These are phyloP conservation scores for Coniophora puteana DNA, from an alignment of 1,284 basidiomycete genomes.

Conservation along the genomic window DNA sequence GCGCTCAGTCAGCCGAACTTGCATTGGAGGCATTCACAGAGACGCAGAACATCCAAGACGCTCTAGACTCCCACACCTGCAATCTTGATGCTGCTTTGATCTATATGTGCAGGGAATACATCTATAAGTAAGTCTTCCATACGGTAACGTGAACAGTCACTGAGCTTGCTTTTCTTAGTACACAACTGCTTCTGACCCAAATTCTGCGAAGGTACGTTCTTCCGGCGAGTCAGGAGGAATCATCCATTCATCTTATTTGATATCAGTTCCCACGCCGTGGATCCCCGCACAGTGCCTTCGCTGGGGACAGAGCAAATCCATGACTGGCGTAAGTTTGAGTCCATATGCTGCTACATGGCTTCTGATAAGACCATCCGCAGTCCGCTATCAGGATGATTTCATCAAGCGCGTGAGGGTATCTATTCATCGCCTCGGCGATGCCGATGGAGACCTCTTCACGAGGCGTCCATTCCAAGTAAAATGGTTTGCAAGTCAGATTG, in stretches of 20 bases:
- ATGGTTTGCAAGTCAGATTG: slow-evolving; percentile 68
- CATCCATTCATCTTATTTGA: slow-evolving; percentile 8
- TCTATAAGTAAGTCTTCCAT: slow-evolving; percentile 61
- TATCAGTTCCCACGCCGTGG: slow-evolving; percentile 43
- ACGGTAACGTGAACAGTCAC: slow-evolving; percentile 12
- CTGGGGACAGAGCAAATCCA: slow-evolving; percentile 67
- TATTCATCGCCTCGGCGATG: slow-evolving; percentile 43
- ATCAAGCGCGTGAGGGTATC: slow-evolving; percentile 50
- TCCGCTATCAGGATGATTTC: slow-evolving; percentile 60
- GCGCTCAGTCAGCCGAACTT: slow-evolving; percentile 53
- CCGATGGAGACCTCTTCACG: slow-evolving; percentile 49
- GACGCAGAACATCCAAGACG: slow-evolving; percentile 58
- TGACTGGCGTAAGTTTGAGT: slow-evolving; percentile 64
- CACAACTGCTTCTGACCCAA: slow-evolving; percentile 62
- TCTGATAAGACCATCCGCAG: slow-evolving; percentile 36
- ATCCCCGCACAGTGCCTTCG: slow-evolving; percentile 26
- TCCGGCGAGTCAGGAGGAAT: background rate
- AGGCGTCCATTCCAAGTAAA: slow-evolving; percentile 65
- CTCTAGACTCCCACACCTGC: slow-evolving; percentile 63
- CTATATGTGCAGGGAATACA: slow-evolving; percentile 66
- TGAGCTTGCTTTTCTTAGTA: slow-evolving; percentile 39
- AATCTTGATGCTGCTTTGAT: slow-evolving; percentile 61
- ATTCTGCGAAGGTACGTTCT: slow-evolving; percentile 58
- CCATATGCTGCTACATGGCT: slow-evolving; percentile 3
- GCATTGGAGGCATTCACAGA: slow-evolving; percentile 61